Base-by-base conservation (phyloP, 768 basidiomycete species). In the Cubamyces lactineus region DNA sequence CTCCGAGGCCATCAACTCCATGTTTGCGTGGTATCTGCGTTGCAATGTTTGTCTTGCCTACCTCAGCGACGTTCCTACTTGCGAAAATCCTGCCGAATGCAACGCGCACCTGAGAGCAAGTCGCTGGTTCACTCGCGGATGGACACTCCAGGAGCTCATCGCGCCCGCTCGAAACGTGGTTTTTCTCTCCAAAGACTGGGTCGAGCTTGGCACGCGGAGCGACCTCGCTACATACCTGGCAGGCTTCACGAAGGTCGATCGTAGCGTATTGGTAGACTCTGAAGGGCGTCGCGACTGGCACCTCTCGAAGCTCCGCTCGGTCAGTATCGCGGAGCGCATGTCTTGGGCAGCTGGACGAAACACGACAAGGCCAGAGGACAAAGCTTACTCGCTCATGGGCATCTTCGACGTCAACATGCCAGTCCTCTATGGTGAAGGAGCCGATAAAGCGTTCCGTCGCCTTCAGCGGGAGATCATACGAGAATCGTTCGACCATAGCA, bases 1-100 rank as follows among this genome's bases (percentile, higher is more conserved):
- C 23, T 54, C 59, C 8, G 59, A 61, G 34, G 59, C 59, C 3
- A 53, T 61, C 45, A 61, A 61, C 52, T 61, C 59, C 6, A 61
- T 61, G 59, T 61, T 38, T 26, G 38, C 19, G 13, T 61, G 47
- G 34, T 61, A 54, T 23, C 34, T 26, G 34, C 23, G 23, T 53
- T 43, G 53, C 11, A 12, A n/a, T 28, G 19, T 48, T 38, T 61
- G 59, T 46, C 41, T 48, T 1, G 59, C 24, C 17, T 61, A 61
- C 43, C 59, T 61, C 16, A 19, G n/a, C 19, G 59, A 61, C 52
- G 59, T 61, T 3, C 24, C 21, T 1, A 30, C 15, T 8, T 23
- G 24, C 39, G 19, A 46, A 28, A 26, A 52, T 11, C 28, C 42
- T 1, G 26, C 26, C 23, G 34, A 11, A 11, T 11, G 34, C 34